These are phyloP conservation scores for Trypanosomatidae sp. DNA, from an alignment of 208 protist genomes.

Conservation along the genomic window DNA sequence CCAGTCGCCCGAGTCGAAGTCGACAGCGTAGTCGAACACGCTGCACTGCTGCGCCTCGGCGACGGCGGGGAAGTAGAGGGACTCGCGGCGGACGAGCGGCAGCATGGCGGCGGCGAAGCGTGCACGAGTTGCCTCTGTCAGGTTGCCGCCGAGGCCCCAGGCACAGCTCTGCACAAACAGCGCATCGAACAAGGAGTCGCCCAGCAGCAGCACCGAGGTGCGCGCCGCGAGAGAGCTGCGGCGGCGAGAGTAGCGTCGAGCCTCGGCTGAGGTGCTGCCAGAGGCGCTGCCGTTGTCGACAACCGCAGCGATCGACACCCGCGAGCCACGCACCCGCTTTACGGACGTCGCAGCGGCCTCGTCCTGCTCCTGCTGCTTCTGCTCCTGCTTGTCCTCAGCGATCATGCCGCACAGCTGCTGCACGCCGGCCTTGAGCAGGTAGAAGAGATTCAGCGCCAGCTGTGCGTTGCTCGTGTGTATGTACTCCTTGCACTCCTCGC, in stretches of 20 bases:
- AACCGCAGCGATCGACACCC: too few species aligned
- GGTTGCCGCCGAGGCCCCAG: slow-evolving; percentile 95
- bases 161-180: slow-evolving; percentile 94
- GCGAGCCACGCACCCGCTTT: too few species aligned
- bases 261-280: too few species aligned
- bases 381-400: slow-evolving; percentile 32
- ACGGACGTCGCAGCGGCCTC: too few species aligned
- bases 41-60: slow-evolving; percentile 43
- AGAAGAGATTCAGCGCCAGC: slow-evolving; percentile 80
- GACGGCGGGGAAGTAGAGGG: slow-evolving; percentile 56
- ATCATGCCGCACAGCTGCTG: slow-evolving; percentile 34
- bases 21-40: slow-evolving; percentile 94
- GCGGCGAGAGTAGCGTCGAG: slow-evolving; percentile 41
- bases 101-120: slow-evolving; percentile 81
- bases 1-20: slow-evolving; percentile 68
- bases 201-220: slow-evolving; percentile 39
- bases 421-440: slow-evolving; percentile 73
- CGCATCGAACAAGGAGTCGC: slow-evolving; percentile 79
- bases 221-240: slow-evolving; percentile 46
- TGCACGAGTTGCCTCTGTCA: slow-evolving; percentile 80
- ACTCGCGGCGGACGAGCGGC: slow-evolving; percentile 53
- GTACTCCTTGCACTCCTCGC: slow-evolving; percentile 86
- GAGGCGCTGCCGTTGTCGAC: too few species aligned
- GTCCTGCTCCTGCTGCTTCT: slow-evolving; percentile 27
- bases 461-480: slow-evolving; percentile 83